Base-by-base conservation (phyloP, 2,329 filamentous ascomycete genomes). In the Hypoxylon sp. region DNA sequence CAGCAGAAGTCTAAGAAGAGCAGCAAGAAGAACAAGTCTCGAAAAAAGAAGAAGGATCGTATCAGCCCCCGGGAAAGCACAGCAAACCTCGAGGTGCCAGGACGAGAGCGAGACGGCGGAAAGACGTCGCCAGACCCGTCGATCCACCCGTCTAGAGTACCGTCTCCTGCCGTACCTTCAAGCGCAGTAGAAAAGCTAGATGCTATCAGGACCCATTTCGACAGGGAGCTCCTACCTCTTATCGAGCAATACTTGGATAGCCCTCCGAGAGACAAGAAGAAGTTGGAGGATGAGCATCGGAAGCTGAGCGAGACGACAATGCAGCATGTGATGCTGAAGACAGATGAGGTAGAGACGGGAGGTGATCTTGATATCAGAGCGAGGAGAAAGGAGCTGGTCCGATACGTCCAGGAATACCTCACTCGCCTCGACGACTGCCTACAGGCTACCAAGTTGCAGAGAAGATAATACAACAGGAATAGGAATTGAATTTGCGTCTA, bases 301-400 rank as follows among this genome's bases (percentile, higher is more conserved):
- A 86, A 82, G 67, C 70, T 94, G 12, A 86, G 83, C 3, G 90
- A 94, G 75, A 89, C 86, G 3, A 80, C 91, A 27, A 77, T 94
- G 76, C 83, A 87, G 55, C 87, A 91, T 62, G 83, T 91, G 2
- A 66, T 93, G 26, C 72, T 94, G 58, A 93, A 92, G 73, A 71
- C 91, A 27, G 90, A 94, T 67, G 85, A 80, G 15, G 83, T 93
- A 2, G 88, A 93, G 61, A 86, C 86, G 0, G 86, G 87, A 36
- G 88, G 88, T 4, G 83, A 89, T 59, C 69, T 75, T 7, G 83
- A 86, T 8, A 83, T 88, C 17, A 78, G 89, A 55, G 72, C 78
- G 8, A 81, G 76, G 67, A 76, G 90, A 65, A 92, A 89, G 73
- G 87, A 86, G 50, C 70, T 92, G 40, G 87, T 93, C n/a, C 82